A percentile compares a stretch with the other conserved stretches of the same genome.
These are phyloP conservation scores for Umbilicus rupestris DNA, from an alignment of 164 flowering plant genomes.

Conservation along the genomic window DNA sequence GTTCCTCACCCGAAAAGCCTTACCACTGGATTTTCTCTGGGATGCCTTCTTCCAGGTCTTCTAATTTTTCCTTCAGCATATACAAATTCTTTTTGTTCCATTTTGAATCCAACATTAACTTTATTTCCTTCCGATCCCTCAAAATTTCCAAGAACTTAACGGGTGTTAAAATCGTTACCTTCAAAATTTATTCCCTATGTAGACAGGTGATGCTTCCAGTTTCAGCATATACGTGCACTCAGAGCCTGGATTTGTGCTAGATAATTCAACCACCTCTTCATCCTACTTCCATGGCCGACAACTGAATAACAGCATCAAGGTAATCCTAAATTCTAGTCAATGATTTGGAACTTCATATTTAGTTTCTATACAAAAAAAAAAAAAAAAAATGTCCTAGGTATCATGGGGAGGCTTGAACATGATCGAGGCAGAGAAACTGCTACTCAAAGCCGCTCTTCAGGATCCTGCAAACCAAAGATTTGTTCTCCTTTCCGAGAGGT, in stretches of 20 bases:
- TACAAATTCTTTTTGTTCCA: not conserved
- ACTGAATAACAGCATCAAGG: slow-evolving; percentile 13
- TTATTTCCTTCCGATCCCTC: not conserved
- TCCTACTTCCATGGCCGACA: slow-evolving; percentile 14
- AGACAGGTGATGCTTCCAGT: slow-evolving; percentile 9
- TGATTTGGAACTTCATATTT: too few species aligned
- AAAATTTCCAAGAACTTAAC: too few species aligned
- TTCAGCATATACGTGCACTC: slow-evolving; percentile 16
- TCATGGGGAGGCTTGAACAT: slow-evolving; percentile 15
- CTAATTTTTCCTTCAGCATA: not conserved
- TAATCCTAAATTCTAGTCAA: too few species aligned
- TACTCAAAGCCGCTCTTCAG: slow-evolving; percentile 13
- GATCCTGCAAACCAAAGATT: slow-evolving; percentile 15
- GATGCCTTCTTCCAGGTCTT: slow-evolving; percentile 11
- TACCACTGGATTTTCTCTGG: slow-evolving; percentile 18
- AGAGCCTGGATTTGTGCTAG: slow-evolving; percentile 15
- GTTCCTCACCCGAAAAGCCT: slow-evolving; percentile 12
- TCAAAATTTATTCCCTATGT: not conserved
- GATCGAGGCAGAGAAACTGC: slow-evolving; percentile 14
- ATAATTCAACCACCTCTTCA: slow-evolving; percentile 10
- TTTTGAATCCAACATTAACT: not conserved
- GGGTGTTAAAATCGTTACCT: too few species aligned
- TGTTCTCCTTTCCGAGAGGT: slow-evolving; percentile 19
- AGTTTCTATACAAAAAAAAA: too few species aligned
- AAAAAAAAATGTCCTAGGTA: slow-evolving; percentile 8